Percentiles rank a stretch among this genome's conserved stretches.
phyloP scores from a whole-genome alignment of 345 rosid species.

The Rhodomyrtus tomentosa region DNA sequence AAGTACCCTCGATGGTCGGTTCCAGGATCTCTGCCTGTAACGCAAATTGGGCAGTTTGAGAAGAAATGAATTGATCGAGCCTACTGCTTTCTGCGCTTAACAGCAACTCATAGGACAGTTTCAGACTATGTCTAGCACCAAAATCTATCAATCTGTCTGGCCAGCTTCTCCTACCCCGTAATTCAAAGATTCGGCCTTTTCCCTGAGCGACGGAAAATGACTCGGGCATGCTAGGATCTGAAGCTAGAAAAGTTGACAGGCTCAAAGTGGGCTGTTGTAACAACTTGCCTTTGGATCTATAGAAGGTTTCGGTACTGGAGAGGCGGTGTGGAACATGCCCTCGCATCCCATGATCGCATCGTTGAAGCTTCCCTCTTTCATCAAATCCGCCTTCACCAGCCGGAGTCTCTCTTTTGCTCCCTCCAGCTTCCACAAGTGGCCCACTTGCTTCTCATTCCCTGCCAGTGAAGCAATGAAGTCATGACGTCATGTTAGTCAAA shows the following conservation, averaged over 20 bases:
- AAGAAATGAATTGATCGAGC: not conserved
- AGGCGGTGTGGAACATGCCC: conserved; percentile 94
- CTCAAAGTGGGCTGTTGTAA: not conserved
- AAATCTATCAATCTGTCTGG: not conserved
- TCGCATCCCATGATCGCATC: conserved; percentile 58
- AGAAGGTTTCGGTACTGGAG: conserved; percentile 67
- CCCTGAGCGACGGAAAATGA: not conserved
- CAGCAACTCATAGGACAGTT: not conserved
- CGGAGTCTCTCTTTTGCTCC: conserved; percentile 81
- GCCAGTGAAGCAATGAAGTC: not conserved
- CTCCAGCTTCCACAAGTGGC: conserved; percentile 62
- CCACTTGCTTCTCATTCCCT: conserved; percentile 65
- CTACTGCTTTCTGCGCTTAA: not conserved
- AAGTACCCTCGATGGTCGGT: conserved; percentile 74
- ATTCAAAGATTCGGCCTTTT: not conserved
- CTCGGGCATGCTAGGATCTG: not conserved
- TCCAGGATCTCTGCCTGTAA: conserved; percentile 61
- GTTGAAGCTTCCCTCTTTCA: conserved; percentile 85
- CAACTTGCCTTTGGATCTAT: conserved; percentile 65
- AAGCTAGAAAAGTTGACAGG: not conserved
- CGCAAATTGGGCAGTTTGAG: not conserved
- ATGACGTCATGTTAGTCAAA: not conserved
- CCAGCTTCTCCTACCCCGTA: not conserved
- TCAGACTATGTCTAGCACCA: not conserved
- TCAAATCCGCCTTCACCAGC: conserved; percentile 61